A percentile compares a stretch with the other conserved stretches of the same genome.
Conservation (phyloP, 2,329 filamentous ascomycete genomes). For the Diaporthe vaccinii region DNA sequence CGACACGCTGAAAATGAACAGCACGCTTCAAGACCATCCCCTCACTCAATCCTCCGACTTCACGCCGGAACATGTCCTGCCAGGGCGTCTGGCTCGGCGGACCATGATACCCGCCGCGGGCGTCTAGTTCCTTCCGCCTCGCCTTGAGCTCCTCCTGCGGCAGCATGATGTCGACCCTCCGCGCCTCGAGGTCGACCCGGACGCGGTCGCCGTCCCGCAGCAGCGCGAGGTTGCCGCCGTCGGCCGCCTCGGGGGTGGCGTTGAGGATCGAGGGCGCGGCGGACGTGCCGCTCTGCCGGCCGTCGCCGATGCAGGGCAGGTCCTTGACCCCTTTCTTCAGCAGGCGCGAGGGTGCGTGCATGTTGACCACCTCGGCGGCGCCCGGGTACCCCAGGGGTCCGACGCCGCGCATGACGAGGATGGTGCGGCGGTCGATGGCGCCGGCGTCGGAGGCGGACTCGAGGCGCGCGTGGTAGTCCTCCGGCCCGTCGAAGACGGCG, state of each 20-base stretch:
- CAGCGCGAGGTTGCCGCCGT: slow-evolving; percentile 66
- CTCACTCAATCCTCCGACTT: slow-evolving; percentile 58
- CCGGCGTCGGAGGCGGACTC: slow-evolving; percentile 51
- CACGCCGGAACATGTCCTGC: slow-evolving; percentile 64
- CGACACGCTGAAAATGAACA: slow-evolving; percentile 60
- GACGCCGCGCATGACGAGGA: slow-evolving; percentile 63
- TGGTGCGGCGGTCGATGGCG: slow-evolving; percentile 56
- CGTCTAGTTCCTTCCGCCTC: slow-evolving; percentile 54
- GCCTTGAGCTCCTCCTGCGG: slow-evolving; percentile 52
- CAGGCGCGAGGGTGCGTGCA: slow-evolving; percentile 61
- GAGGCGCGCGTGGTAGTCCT: slow-evolving; percentile 60
- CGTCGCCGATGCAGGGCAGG: slow-evolving; percentile 66
- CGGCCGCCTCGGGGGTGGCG: slow-evolving; percentile 67
- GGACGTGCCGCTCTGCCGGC: slow-evolving; percentile 68
- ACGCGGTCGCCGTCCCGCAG: slow-evolving; percentile 63
- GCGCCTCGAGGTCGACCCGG: slow-evolving; percentile 62
- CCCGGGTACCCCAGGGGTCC: slow-evolving; percentile 65
- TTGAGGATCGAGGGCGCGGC: slow-evolving; percentile 69
- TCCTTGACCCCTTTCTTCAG: slow-evolving; percentile 60
- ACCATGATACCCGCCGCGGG: slow-evolving; percentile 52
- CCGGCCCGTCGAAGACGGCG: slow-evolving; percentile 64
- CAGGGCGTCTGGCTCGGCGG: slow-evolving; percentile 62
- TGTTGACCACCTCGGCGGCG: slow-evolving; percentile 66
- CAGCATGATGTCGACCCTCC: slow-evolving; percentile 63
- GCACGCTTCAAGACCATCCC: slow-evolving; percentile 62